A percentile compares a stretch with the other conserved stretches of the same genome.
Conservation (phyloP, 768 basidiomycete genomes). For the Clathrus columnatus region DNA sequence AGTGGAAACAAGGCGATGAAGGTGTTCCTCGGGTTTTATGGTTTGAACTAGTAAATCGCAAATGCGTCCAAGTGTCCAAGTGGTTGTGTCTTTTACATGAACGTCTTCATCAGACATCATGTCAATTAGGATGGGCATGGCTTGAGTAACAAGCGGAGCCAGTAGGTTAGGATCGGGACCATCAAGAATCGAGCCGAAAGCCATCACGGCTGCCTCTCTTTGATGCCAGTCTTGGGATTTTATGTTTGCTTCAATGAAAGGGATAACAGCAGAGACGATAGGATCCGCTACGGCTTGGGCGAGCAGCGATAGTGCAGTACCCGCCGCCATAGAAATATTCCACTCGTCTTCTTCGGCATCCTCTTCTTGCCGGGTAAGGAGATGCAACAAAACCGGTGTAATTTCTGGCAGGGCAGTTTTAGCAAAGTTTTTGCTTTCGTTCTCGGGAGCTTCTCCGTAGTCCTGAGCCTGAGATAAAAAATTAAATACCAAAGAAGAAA, state of each 20-base stretch:
- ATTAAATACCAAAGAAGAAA: conserved; percentile 2
- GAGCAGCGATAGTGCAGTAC: conserved; percentile 80
- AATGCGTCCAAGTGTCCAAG: conserved; percentile 95
- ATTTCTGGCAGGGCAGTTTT: conserved; percentile 93
- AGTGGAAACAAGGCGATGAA: conserved; percentile 74
- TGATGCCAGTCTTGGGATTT: conserved; percentile 87
- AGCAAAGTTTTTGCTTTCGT: conserved; percentile 85
- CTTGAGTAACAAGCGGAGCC: conserved; percentile 86
- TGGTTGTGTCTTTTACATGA: conserved; percentile 93
- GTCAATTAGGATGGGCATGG: conserved; percentile 84
- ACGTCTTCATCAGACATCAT: conserved; percentile 86
- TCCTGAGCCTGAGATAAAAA: conserved; percentile 58
- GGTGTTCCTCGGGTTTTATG: conserved; percentile 84
- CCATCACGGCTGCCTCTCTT: conserved; percentile 97
- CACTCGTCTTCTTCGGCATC: conserved; percentile 98
- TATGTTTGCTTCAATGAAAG: conserved; percentile 97
- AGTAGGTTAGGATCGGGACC: conserved; percentile 87
- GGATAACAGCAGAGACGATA: conserved; percentile 88
- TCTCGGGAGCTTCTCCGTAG: conserved; percentile 79
- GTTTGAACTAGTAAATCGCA: conserved; percentile 80
- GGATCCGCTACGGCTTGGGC: conserved; percentile 85
- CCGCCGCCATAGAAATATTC: conserved; percentile 97
- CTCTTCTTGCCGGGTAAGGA: conserved; percentile 90
- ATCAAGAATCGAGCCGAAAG: conserved; percentile 95
- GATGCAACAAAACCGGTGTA: conserved; percentile 79